Base-by-base conservation (phyloP, 2,329 filamentous ascomycete species). In the Pestalotiopsis sp. region DNA sequence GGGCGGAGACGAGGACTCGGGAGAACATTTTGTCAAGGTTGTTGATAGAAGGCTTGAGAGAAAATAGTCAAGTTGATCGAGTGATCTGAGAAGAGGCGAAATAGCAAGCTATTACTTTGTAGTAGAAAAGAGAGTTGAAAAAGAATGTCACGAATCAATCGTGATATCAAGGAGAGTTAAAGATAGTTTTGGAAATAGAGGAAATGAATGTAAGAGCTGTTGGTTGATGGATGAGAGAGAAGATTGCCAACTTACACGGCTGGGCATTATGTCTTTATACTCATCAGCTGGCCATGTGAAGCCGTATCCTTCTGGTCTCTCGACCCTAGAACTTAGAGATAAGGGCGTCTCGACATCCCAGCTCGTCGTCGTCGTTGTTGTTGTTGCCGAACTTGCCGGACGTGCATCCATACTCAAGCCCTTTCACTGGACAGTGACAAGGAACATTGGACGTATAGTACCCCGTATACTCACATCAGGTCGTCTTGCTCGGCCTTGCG, bases 21-120 rank as follows among this genome's bases (percentile, higher is more conserved):
- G 63, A 36, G 27, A 31, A 66, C 63, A 66, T 66, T 23, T 36
- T 66, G 41, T 20, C n/a, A 13, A 61, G 25, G 3, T 13, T 13
- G 4, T 3, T 73, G 70, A 66, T 73, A 59, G 45, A 76, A 68
- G 41, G 17, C 13, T 25, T 59, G 57, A 41, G 17, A 77, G 70
- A 75, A 79, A 78, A 7, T 63, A 75, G 68, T 45, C 65, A 12
- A 41, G 49, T 5, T 40, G 4, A 17, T 23, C 31, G 27, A 41
- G 60, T 13, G 25, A 12, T 63, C n/a, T 63, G 12, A 49, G 45
- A 31, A 14, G n/a, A 17, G 11, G 38, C 11, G 62, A 59, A 45
- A 25, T 59, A 58, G 38, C 7, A 52, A 52, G 45, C 20, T 45
- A 49, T 49, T 14, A 49, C 49, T 23, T 64, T 4, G 11, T 38